These are phyloP conservation scores for Globisporangium iwayamae DNA, from an alignment of 352 stramenopile species.

Conservation along the genomic window DNA sequence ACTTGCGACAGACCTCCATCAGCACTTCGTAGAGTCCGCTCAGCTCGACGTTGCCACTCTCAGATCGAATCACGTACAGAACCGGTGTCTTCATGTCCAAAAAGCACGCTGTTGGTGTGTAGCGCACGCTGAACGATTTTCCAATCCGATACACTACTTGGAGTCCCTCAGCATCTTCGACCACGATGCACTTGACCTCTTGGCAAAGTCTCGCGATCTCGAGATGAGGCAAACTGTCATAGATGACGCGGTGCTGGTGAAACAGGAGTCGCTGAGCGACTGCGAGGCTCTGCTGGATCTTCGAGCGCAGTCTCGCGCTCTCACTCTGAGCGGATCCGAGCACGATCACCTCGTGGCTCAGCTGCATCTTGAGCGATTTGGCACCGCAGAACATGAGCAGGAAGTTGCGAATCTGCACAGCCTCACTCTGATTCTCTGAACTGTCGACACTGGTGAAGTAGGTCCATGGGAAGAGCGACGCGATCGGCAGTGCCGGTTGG, in stretches of 20 bases:
- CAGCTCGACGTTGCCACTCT: constrained; percentile 27
- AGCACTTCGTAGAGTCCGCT: constrained; percentile 44
- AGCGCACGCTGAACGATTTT: constrained; percentile 31
- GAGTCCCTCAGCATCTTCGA: constrained; percentile 39
- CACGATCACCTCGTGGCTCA: constrained; percentile 53
- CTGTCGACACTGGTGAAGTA: constrained; percentile 36
- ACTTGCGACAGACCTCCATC: constrained; percentile 53
- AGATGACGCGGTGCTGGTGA: constrained; percentile 34
- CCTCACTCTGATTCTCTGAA: constrained; percentile 12
- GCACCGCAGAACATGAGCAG: constrained; percentile 43
- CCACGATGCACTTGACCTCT: constrained; percentile 32
- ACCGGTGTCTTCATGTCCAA: constrained; percentile 31
- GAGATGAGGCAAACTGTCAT: constrained; percentile 37
- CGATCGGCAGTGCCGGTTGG: constrained; percentile 25
- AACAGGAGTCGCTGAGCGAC: constrained; percentile 58
- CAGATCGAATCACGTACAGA: constrained; percentile 33
- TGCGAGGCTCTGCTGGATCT: constrained; percentile 22
- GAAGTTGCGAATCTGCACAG: constrained; percentile 23
- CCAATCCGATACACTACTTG: constrained; percentile 55
- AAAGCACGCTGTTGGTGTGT: constrained; percentile 34
- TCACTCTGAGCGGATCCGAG: constrained; percentile 28
- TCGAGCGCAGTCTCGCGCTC: constrained; percentile 26
- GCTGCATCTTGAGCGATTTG: constrained; percentile 44
- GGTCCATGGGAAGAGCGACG: constrained; percentile 51
- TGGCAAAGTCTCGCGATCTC: constrained; percentile 25